Conservation (phyloP, 2,329 filamentous ascomycete species). For the Fusarium sp. region DNA sequence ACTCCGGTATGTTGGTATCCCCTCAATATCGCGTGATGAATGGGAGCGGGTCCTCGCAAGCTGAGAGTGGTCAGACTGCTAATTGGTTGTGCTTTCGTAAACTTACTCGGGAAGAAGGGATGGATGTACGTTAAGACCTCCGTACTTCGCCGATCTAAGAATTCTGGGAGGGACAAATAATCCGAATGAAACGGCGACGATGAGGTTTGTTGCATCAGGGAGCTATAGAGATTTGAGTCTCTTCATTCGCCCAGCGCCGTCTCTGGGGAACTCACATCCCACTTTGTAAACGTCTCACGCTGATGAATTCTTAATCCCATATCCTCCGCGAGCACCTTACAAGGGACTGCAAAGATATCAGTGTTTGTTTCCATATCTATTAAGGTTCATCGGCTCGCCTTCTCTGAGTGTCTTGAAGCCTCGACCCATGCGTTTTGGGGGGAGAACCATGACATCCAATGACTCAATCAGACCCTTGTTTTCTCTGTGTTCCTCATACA, state of each 20-base stretch:
- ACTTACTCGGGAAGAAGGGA: conserved; percentile 87
- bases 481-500: conserved; percentile 72
- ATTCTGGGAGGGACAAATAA: conserved; percentile 87
- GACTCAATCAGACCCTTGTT: conserved; percentile 75
- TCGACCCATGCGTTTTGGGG: conserved; percentile 83
- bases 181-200: conserved; percentile 95
- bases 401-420: conserved; percentile 78
- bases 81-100: neutral
- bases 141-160: conserved; percentile 79
- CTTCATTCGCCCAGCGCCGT: neutral
- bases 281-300: conserved; percentile 86
- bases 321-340: conserved; percentile 75
- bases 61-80: conserved; percentile 58
- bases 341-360: conserved; percentile 72
- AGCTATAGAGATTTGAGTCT: conserved; percentile 59
- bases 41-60: conserved; percentile 87
- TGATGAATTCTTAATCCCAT: conserved; percentile 80
- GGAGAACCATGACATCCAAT: conserved; percentile 88
- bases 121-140: conserved; percentile 94
- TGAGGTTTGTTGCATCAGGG: conserved; percentile 77
- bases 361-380: neutral
- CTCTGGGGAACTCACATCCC: conserved; percentile 74
- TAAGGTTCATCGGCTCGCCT: conserved; percentile 62
- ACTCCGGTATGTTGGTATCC: conserved; percentile 77
- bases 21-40: conserved; percentile 86